Evolutionary conservation across 331 rosid species (phyloP), one percentile per base, ranked within the genome.

Genomic region (Pyrus hybrid): DNA sequence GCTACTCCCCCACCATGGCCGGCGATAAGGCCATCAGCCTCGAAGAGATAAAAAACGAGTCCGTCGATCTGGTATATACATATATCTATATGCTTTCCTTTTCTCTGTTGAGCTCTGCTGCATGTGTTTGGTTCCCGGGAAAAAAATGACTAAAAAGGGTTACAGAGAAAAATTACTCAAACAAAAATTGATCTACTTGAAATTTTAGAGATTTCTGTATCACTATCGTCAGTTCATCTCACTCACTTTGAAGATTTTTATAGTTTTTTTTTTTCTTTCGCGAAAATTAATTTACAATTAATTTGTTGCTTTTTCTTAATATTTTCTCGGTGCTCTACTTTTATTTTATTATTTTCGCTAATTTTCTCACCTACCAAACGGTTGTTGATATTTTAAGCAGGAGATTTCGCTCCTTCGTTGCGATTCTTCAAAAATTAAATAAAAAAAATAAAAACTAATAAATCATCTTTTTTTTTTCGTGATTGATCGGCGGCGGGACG

Each of bases 41-140:
- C 30, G 97, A 95, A 60, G 93, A 92, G 88, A 90, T 95, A 4
- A 91, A 88, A 57, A 95, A 90, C 60, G 99, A 95, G 77, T 84
- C 84, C 79, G 94, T 95, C 45, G 98, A 95, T 87, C 78, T 79
- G 86, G 80, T 71, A 83, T 22, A 41, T 12, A 57, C 37, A 3
- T 30, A 8, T 43, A 8, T 62, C 72, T 29, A 17, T 64, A 29
- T 25, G 2, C 56, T 43, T 32, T 26, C 41, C 32, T 68, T 68
- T 70, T 63, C 60, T 45, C 28, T 41, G 1, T 41, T 12, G 13
- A 11, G 29, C 25, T 49, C 17, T 68, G 21, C 51, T 68, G 68
- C 51, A 21, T 65, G 58, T 70, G 80, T 76, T 76, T 80, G 71
- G 70, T n/a, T 80, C 25, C 66, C 6, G 62, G 35, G 70, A 25